Percentiles rank a stretch among this genome's conserved stretches.
These are phyloP conservation scores for Gigaspora rosea DNA, from an alignment of 192 early-diverging fungal species.

Conservation along the genomic window DNA sequence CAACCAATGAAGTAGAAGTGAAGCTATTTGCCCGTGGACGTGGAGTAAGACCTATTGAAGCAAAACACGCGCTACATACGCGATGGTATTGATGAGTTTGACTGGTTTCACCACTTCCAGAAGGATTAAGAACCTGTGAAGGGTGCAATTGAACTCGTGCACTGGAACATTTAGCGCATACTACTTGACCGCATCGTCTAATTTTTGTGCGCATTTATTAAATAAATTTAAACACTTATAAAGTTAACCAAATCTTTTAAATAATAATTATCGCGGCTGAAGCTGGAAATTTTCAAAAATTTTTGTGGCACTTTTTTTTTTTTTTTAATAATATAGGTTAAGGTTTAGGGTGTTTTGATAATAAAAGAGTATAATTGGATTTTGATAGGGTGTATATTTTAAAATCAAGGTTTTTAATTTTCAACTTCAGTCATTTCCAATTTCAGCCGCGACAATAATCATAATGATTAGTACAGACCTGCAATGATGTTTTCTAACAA, in stretches of 20 bases:
- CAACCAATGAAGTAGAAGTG: neutral
- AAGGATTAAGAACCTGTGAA: slow-evolving; percentile 21
- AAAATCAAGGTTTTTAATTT: too few species aligned
- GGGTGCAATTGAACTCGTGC: neutral
- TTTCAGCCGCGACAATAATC: too few species aligned
- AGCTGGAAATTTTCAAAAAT: too few species aligned
- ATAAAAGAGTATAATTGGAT: too few species aligned
- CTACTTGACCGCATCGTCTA: slow-evolving; percentile 44
- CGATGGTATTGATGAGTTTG: slow-evolving; percentile 14
- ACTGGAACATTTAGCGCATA: slow-evolving; percentile 29
- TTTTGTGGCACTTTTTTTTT: too few species aligned
- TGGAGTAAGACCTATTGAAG: neutral
- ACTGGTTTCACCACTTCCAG: neutral
- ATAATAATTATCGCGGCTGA: too few species aligned
- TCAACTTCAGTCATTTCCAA: too few species aligned
- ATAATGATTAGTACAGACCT: slow-evolving; percentile 40
- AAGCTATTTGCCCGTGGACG: slow-evolving; percentile 12
- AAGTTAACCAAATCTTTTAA: too few species aligned
- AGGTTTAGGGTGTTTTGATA: too few species aligned
- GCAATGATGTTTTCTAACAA: slow-evolving; percentile 87
- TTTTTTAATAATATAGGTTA: too few species aligned
- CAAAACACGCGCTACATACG: slow-evolving; percentile 19
- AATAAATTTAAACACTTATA: too few species aligned
- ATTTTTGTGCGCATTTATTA: neutral
- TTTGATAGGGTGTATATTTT: too few species aligned